These are phyloP conservation scores for Meyerozyma elateridarum DNA, from an alignment of 1,139 yeast species.

Conservation along the genomic window DNA sequence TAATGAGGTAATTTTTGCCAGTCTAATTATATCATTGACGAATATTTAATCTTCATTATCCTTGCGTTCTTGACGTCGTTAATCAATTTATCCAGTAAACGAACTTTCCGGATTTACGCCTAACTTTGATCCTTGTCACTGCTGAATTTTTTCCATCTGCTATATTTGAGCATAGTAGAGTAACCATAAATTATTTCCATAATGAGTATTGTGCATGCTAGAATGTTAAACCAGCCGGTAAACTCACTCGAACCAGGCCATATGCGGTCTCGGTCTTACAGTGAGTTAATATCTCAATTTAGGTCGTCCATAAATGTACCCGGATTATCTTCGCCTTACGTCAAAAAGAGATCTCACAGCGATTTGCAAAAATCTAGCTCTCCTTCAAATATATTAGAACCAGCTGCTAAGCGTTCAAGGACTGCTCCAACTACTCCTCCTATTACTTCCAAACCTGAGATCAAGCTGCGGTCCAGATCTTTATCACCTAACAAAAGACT, in stretches of 20 bases:
- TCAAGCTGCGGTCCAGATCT: slow-evolving; percentile 26
- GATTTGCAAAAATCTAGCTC: slow-evolving; percentile 13
- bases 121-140: too few species aligned
- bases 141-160: too few species aligned
- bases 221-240: slow-evolving; percentile 29
- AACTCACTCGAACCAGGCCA: slow-evolving; percentile 28
- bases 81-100: too few species aligned
- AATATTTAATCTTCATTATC: too few species aligned
- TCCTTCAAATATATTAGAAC: not conserved
- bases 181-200: too few species aligned
- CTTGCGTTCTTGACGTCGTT: too few species aligned
- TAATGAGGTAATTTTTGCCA: too few species aligned
- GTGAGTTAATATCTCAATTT: slow-evolving; percentile 27
- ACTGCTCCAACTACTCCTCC: slow-evolving; percentile 49
- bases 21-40: too few species aligned
- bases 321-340: slow-evolving; percentile 11
- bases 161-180: not conserved
- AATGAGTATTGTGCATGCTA: slow-evolving; percentile 1
- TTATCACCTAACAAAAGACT: slow-evolving; percentile 29
- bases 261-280: slow-evolving; percentile 30
- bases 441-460: slow-evolving; percentile 10
- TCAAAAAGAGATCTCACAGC: slow-evolving; percentile 24
- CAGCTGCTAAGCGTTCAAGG: slow-evolving; percentile 32
- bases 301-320: slow-evolving; percentile 16
- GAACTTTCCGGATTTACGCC: too few species aligned